Conservation (phyloP, 2,329 filamentous ascomycete genomes). For the Waltergamsia citrina region DNA sequence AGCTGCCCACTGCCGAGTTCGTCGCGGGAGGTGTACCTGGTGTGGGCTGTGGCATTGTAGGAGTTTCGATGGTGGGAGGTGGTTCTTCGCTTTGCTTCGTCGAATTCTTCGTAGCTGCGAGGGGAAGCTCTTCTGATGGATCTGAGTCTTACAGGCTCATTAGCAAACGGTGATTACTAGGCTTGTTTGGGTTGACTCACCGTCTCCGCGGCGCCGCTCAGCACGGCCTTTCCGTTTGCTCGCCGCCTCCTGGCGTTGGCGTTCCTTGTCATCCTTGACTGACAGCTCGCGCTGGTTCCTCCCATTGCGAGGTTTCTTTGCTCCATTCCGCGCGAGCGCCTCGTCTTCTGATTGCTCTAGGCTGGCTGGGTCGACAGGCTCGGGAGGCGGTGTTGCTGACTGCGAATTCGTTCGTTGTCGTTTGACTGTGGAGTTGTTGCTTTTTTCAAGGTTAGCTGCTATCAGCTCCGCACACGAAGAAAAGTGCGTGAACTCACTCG, state of each 20-base stretch:
- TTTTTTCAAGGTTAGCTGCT: conserved; percentile 23
- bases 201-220: conserved; percentile 72
- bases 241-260: conserved; percentile 62
- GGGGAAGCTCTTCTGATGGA: conserved; percentile 56
- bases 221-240: conserved; percentile 75
- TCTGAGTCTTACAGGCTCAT: conserved; percentile 52
- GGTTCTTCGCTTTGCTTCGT: conserved; percentile 19
- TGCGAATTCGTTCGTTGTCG: conserved; percentile 75
- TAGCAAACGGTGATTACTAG: not conserved
- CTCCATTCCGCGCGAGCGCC: conserved; percentile 34
- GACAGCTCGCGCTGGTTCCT: conserved; percentile 54
- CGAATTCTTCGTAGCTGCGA: conserved; percentile 24
- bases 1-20: conserved; percentile 32
- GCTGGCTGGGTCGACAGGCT: conserved; percentile 36
- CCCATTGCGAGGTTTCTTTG: conserved; percentile 51
- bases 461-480: no score
- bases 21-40: conserved; percentile 33
- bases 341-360: conserved; percentile 65
- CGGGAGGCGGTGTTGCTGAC: conserved; percentile 49
- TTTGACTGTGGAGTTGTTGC: conserved; percentile 64
- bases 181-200: conserved; percentile 32
- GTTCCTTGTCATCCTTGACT: conserved; percentile 66
- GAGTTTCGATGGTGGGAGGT: conserved; percentile 15
- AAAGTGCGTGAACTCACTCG: conserved; percentile 61
- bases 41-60: conserved; percentile 12